A percentile compares a stretch with the other conserved stretches of the same genome.
These are phyloP conservation scores for Hypomyces rosellus DNA, from an alignment of 2,329 filamentous ascomycete species.

Conservation along the genomic window DNA sequence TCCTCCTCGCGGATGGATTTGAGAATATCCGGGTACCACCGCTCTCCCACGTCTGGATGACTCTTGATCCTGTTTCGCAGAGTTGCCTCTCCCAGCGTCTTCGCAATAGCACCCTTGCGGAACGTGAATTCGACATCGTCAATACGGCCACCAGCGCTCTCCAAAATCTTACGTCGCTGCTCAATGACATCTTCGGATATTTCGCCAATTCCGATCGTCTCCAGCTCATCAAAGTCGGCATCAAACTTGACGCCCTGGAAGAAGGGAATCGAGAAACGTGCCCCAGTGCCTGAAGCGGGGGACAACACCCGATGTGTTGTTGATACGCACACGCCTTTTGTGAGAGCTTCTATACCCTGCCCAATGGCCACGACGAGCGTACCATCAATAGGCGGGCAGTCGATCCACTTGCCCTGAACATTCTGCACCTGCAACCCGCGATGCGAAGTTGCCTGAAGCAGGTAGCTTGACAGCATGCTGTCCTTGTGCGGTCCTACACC, in stretches of 20 bases:
- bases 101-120: conserved; percentile 58
- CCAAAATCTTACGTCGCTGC: conserved; percentile 54
- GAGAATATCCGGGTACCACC: conserved; percentile 66
- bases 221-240: conserved; percentile 72
- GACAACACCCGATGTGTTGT: conserved; percentile 82
- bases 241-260: conserved; percentile 82
- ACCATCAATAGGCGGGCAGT: conserved; percentile 67
- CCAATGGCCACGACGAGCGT: conserved; percentile 85
- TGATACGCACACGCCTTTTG: conserved; percentile 71
- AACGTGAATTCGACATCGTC: conserved; percentile 89
- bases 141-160: conserved; percentile 48
- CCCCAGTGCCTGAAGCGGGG: conserved; percentile 60
- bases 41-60: conserved; percentile 78
- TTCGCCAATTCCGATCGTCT: conserved; percentile 46
- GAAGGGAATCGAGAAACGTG: conserved; percentile 76
- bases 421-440: conserved; percentile 79
- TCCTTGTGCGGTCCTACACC: conserved; percentile 78
- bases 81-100: conserved; percentile 73
- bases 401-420: conserved; percentile 69
- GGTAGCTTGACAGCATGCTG: conserved; percentile 74
- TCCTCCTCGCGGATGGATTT: conserved; percentile 53
- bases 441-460: conserved; percentile 74
- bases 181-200: conserved; percentile 58
- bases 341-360: conserved; percentile 80
- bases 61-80: conserved; percentile 79